Conservation (phyloP, 2,329 filamentous ascomycete species). For the Pseudogymnoascus sp. region DNA sequence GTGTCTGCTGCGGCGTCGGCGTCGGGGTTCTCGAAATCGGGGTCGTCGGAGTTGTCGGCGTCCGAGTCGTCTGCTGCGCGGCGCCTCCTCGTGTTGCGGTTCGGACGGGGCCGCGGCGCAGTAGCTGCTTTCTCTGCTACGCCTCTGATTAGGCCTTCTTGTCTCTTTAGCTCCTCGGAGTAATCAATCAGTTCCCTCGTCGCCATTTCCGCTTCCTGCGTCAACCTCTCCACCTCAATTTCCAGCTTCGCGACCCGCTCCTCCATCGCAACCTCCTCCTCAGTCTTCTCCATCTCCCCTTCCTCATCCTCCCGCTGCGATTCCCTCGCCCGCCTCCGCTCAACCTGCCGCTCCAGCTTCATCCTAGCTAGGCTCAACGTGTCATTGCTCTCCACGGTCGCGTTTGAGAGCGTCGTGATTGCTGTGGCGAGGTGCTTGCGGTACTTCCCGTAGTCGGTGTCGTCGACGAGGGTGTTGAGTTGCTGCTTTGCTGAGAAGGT, state of each 20-base stretch:
- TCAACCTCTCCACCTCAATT: conserved; percentile 43
- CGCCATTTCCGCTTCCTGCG: conserved; percentile 47
- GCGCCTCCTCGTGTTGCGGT: conserved; percentile 25
- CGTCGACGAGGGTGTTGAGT: conserved; percentile 38
- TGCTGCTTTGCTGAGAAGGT: conserved; percentile 38
- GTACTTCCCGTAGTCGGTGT: conserved; percentile 36
- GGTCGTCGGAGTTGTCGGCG: conserved; percentile 33
- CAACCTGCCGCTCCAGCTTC: conserved; percentile 13
- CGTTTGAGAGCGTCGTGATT: conserved; percentile 38
- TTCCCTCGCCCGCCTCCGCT: conserved; percentile 11
- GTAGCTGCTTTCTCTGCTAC: conserved; percentile 25
- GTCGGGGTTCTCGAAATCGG: conserved; percentile 33
- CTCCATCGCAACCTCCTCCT: conserved; percentile 15
- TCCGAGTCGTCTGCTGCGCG: conserved; percentile 25
- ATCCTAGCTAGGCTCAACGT: conserved; percentile 29
- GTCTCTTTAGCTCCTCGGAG: conserved; percentile 36
- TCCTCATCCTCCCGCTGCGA: conserved; percentile 10
- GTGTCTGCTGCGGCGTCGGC: conserved; percentile 32
- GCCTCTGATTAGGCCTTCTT: conserved; percentile 24
- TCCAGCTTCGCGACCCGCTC: conserved; percentile 28
- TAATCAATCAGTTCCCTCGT: conserved; percentile 53
- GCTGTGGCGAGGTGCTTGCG: conserved; percentile 42
- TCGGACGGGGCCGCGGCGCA: conserved; percentile 18
- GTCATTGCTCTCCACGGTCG: conserved; percentile 50
- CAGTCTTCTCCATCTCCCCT: conserved; percentile 2